Percentiles rank a stretch among this genome's conserved stretches.
These are phyloP conservation scores for Cerioporus squamosus DNA, from an alignment of 1,284 basidiomycete genomes.

Conservation along the genomic window DNA sequence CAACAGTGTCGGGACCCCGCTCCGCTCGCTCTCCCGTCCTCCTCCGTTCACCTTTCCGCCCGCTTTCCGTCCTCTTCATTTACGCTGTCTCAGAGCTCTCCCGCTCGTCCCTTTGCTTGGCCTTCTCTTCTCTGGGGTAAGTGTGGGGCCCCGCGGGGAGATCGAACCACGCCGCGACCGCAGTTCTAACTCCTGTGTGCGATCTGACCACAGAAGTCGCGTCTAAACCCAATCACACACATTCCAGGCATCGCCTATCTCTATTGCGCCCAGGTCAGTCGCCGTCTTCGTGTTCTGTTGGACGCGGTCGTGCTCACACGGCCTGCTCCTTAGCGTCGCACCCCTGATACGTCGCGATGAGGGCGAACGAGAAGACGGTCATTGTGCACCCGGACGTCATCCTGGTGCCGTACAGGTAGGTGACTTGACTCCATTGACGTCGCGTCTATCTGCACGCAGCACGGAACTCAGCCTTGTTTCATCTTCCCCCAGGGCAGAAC, in stretches of 20 bases:
- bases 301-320: no score
- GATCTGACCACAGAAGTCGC: slow-evolving; percentile 5
- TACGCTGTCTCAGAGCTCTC: not conserved
- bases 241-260: no score
- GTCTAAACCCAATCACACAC: not conserved
- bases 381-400: slow-evolving; percentile 68
- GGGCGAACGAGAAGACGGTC: slow-evolving; percentile 61
- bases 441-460: not conserved
- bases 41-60: slow-evolving; percentile 5
- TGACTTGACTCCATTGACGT: slow-evolving; percentile 3
- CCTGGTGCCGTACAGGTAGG: slow-evolving; percentile 80
- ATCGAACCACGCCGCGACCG: slow-evolving; percentile 4
- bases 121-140: not conserved
- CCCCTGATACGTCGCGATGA: slow-evolving; percentile 45
- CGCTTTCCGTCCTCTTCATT: not conserved
- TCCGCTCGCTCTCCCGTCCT: no score
- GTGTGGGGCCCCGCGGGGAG: slow-evolving; percentile 15
- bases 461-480: slow-evolving; percentile 1
- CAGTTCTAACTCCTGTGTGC: not conserved
- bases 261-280: no score
- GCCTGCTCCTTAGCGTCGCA: no score
- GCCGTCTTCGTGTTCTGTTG: no score
- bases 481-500: slow-evolving; percentile 46
- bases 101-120: not conserved
- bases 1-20: no score